These are phyloP conservation scores for Kalanchoe fedtschenkoi DNA, from an alignment of 164 flowering plant species.

Conservation along the genomic window DNA sequence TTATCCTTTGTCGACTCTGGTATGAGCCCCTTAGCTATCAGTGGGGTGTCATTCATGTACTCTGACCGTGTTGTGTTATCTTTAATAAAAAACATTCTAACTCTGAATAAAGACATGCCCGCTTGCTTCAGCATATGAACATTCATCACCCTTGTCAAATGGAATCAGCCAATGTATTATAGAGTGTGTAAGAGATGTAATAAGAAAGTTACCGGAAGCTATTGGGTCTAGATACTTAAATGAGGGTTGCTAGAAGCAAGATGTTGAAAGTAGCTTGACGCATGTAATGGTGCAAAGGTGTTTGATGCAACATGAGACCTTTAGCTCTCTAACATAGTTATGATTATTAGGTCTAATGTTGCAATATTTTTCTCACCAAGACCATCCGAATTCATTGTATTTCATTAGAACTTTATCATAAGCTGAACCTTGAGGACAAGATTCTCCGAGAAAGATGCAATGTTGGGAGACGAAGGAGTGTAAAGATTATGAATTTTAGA, in stretches of 20 bases:
- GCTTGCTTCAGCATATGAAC: slow-evolving; percentile 51
- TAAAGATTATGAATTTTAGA: too few species aligned
- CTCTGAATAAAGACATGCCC: slow-evolving; percentile 82
- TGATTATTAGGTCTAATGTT: too few species aligned
- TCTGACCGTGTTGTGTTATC: slow-evolving; percentile 58
- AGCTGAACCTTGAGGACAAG: too few species aligned
- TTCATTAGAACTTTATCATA: too few species aligned
- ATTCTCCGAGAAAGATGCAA: too few species aligned
- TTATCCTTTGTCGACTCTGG: slow-evolving; percentile 70
- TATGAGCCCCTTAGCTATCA: slow-evolving; percentile 30
- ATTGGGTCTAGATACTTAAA: slow-evolving; percentile 92
- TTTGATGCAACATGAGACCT: slow-evolving; percentile 80
- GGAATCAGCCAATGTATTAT: slow-evolving; percentile 94
- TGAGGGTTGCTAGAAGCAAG: slow-evolving; percentile 86
- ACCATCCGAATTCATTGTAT: too few species aligned
- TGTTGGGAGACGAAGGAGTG: too few species aligned
- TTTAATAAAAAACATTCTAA: slow-evolving; percentile 50
- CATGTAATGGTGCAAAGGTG: slow-evolving; percentile 62
- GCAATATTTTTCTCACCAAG: too few species aligned
- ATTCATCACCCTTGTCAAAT: slow-evolving; percentile 58
- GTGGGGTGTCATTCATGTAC: slow-evolving; percentile 57
- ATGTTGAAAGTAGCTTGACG: slow-evolving; percentile 58
- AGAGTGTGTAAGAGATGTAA: slow-evolving; percentile 86
- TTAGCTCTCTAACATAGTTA: slow-evolving; percentile 66
- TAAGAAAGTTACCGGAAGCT: slow-evolving; percentile 86